These are phyloP conservation scores for Rhizophora mangle DNA, from an alignment of 345 rosid genomes.

Conservation along the genomic window DNA sequence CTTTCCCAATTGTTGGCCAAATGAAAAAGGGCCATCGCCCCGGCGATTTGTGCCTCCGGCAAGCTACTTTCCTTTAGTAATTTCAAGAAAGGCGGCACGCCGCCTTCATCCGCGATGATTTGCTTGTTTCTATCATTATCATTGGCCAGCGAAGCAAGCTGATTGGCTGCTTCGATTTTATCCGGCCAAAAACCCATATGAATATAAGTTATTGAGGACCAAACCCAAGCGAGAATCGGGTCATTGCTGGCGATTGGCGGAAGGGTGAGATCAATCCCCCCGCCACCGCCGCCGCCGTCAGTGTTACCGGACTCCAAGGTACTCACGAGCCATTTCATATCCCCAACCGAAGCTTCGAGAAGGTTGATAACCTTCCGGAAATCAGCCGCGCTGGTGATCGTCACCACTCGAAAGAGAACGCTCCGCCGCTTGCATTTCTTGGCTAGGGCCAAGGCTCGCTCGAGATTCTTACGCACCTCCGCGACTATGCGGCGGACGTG, in stretches of 20 bases:
- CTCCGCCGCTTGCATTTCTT: slow-evolving; percentile 75
- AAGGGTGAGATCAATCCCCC: slow-evolving; percentile 54
- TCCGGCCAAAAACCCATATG: slow-evolving; percentile 53
- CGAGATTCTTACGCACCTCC: slow-evolving; percentile 59
- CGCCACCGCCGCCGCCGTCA: slow-evolving; percentile 30
- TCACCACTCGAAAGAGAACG: slow-evolving; percentile 55
- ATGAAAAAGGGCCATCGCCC: slow-evolving; percentile 36
- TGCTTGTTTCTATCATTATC: slow-evolving; percentile 86
- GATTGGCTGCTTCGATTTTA: slow-evolving; percentile 73
- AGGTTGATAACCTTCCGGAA: slow-evolving; percentile 56
- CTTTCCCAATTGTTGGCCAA: slow-evolving; percentile 63
- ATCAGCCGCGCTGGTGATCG: slow-evolving; percentile 65
- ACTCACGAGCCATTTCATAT: slow-evolving; percentile 69
- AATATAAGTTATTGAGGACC: slow-evolving; percentile 66
- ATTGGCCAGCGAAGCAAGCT: slow-evolving; percentile 57
- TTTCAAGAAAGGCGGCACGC: slow-evolving; percentile 60
- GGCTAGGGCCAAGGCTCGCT: slow-evolving; percentile 49
- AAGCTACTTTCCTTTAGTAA: slow-evolving; percentile 59
- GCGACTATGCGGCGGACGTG: slow-evolving; percentile 67
- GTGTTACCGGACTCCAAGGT: slow-evolving; percentile 49
- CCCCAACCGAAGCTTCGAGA: slow-evolving; percentile 82
- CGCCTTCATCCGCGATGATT: slow-evolving; percentile 85
- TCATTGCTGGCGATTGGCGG: slow-evolving; percentile 91
- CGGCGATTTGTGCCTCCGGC: slow-evolving; percentile 72
- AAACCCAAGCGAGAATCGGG: slow-evolving; percentile 87